Percentiles rank a stretch among this genome's conserved stretches.
Conservation (phyloP, 2,329 filamentous ascomycete species). For the Exophiala aquamarina region DNA sequence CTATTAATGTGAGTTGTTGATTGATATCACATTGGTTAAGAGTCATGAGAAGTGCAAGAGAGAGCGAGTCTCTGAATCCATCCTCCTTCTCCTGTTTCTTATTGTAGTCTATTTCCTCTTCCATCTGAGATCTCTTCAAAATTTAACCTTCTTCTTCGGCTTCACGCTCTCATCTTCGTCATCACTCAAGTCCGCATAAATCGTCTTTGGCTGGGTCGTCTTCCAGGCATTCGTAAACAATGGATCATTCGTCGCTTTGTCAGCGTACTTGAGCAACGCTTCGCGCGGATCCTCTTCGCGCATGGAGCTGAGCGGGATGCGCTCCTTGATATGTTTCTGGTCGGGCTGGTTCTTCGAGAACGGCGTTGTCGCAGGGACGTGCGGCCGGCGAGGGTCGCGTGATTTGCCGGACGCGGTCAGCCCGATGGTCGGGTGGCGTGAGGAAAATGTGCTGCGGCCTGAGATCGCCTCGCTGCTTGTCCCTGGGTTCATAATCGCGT, state of each 20-base stretch:
- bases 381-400: conserved; percentile 78
- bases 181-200: conserved; percentile 87
- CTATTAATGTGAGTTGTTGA: too few relatives aligned
- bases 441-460: conserved; percentile 56
- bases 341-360: conserved; percentile 90
- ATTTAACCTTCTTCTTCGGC: conserved; percentile 55
- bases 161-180: conserved; percentile 72
- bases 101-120: too few relatives aligned
- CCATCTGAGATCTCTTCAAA: too few relatives aligned
- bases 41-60: too few relatives aligned
- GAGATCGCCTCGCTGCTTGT: conserved; percentile 23
- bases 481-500: conserved; percentile 69
- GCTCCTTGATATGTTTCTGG: conserved; percentile 81
- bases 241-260: conserved; percentile 87
- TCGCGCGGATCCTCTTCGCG: conserved; percentile 94
- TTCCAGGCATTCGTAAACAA: conserved; percentile 94
- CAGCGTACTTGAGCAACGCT: conserved; percentile 90
- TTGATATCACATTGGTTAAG: too few relatives aligned
- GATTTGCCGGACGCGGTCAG: conserved; percentile 76
- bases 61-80: too few relatives aligned
- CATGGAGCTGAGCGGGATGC: conserved; percentile 88
- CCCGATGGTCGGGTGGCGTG: conserved; percentile 68
- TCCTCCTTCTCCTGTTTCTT: too few relatives aligned
- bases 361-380: conserved; percentile 79
- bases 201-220: conserved; percentile 84